A percentile compares a stretch with the other conserved stretches of the same genome.
These are phyloP conservation scores for Diaporthe batatas DNA, from an alignment of 2,329 filamentous ascomycete genomes.

Conservation along the genomic window DNA sequence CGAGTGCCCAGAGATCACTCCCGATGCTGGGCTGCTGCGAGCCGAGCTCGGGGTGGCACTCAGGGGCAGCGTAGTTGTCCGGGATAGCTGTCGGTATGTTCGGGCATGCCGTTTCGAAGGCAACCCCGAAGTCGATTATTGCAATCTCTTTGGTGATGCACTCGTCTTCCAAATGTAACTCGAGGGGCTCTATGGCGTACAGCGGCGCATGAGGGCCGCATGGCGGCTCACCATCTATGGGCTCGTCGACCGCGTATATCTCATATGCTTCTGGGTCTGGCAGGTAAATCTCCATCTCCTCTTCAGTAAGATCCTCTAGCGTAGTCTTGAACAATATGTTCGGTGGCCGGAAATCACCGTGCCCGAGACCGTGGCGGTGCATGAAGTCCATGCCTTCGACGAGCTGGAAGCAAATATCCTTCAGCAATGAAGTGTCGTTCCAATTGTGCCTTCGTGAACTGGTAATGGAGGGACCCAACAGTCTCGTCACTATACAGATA, in stretches of 20 bases:
- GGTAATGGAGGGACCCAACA: background rate
- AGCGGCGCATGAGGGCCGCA: background rate
- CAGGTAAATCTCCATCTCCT: background rate
- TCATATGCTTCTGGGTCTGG: background rate
- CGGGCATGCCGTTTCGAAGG: background rate
- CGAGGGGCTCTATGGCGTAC: background rate
- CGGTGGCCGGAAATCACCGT: background rate
- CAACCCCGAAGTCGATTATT: background rate
- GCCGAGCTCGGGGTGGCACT: background rate
- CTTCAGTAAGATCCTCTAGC: background rate
- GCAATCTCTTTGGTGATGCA: slow-evolving; percentile 7
- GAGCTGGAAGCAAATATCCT: background rate
- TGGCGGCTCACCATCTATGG: background rate
- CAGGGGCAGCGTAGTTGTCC: background rate
- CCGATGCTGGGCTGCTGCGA: background rate
- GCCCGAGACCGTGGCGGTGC: background rate
- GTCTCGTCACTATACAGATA: background rate
- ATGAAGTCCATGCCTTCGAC: background rate
- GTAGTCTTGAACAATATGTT: slow-evolving; percentile 3
- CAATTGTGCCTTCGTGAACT: background rate
- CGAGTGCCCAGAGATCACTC: background rate
- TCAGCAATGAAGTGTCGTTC: background rate
- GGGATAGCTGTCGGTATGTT: background rate
- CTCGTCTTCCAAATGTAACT: background rate
- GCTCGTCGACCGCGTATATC: background rate